Evolutionary conservation across 352 stramenopile species (phyloP), one percentile per base, ranked within the genome.

Genomic region (Pythium guiyangense): DNA sequence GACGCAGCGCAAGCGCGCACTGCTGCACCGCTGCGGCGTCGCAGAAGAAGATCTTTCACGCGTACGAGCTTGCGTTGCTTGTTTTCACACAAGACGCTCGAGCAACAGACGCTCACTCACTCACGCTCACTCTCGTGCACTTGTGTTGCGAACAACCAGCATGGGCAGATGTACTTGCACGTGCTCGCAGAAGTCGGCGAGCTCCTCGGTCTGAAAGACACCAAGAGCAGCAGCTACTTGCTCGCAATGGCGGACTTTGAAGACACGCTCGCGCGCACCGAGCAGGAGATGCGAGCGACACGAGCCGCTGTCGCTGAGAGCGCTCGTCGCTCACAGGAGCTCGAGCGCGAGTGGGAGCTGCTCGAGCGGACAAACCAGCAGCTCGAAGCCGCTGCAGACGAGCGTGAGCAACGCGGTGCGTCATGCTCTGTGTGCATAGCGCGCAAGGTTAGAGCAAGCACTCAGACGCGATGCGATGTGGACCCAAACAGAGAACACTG

Each of bases 1-100:
- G 54, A 69, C 63, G 4, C 57, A 70, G 59, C 68, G 70, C 20
- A 73, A 68, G 59, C 46, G 52, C 27, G 53, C 44, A 34, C 57
- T 83, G 17, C 61, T 83, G 62, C 52, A 26, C 29, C 51, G 22
- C 20, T 67, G 54, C 11, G 73, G 68, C 6, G 54, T 83, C 26
- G 18, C 43, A 20, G 73, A 83, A 60, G 68, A 78, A 2, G 61
- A 83, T 17, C 57, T 83, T 8, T 83, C 73, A 17, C 77, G 77
- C 59, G 73, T 79, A 31, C 22, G 37, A 39, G 12, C 20, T 29
- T 15, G 35, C 53, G 34, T n/a, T 40, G 14, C 25, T 25, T 47
- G 6, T 22, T 51, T 17, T 18, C 22, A 15, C 1, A 49, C 50
- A 10, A 35, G 17, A 46, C n/a, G 26, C 6, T 35, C 31, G 31